Conservation (phyloP, 169 alveolate genomes). For the Babesia bovis region DNA sequence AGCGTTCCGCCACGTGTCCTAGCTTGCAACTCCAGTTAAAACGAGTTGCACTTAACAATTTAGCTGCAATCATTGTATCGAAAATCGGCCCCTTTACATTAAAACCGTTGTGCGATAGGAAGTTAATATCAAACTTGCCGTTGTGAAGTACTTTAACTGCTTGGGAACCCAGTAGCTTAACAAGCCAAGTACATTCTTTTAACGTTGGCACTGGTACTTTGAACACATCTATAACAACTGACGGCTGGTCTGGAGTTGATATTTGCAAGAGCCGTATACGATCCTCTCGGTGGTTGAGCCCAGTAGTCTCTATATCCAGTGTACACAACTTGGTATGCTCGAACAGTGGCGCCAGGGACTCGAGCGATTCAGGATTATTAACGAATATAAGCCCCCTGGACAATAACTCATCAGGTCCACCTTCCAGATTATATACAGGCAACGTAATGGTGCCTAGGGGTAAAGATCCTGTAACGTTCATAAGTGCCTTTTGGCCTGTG, state of each 20-base stretch:
- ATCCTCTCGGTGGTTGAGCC: constrained; percentile 76
- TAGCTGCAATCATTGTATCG: constrained; percentile 81
- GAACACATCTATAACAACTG: constrained; percentile 72
- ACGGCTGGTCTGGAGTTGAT: constrained; percentile 74
- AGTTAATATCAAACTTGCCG: constrained; percentile 82
- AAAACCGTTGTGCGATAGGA: constrained; percentile 65
- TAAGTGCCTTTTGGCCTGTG: constrained; percentile 12
- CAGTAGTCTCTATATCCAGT: constrained; percentile 84
- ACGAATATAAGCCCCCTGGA: constrained; percentile 59
- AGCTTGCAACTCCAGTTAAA: constrained; percentile 75
- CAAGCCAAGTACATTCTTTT: constrained; percentile 57
- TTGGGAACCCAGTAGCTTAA: constrained; percentile 52
- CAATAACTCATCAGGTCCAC: constrained; percentile 29
- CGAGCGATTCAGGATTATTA: constrained; percentile 45
- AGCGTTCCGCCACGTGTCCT: constrained; percentile 77
- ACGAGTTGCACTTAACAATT: constrained; percentile 75
- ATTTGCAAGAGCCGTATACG: constrained; percentile 71
- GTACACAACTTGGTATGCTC: constrained; percentile 67
- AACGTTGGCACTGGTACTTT: constrained; percentile 38
- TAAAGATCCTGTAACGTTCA: neutral
- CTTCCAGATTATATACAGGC: constrained; percentile 21
- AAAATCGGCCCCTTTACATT: constrained; percentile 66
- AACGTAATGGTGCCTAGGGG: constrained; percentile 25
- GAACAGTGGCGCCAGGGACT: constrained; percentile 55
- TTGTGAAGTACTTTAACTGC: constrained; percentile 78